A percentile compares a stretch with the other conserved stretches of the same genome.
Evolutionary conservation across 202 grass and related monocot genomes (phyloP).

Genomic region (Saccharum hybrid): DNA sequence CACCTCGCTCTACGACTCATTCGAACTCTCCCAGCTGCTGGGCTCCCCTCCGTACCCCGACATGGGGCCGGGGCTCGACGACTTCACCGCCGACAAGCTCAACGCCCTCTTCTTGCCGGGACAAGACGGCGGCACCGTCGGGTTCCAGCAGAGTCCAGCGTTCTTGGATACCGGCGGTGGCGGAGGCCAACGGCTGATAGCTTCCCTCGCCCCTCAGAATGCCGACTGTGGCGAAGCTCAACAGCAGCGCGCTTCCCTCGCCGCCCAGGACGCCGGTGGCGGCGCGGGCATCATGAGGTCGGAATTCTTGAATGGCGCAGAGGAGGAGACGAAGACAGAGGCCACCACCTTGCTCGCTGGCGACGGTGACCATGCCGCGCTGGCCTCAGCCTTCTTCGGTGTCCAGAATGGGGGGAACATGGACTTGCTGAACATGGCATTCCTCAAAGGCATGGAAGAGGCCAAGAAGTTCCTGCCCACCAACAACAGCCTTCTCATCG

Average conservation of each 20-base stretch:
- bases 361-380: not conserved
- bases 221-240: not conserved
- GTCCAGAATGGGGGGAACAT: not conserved
- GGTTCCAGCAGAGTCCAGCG: not conserved
- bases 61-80: not conserved
- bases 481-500: conserved; percentile 32
- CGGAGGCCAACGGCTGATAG: not conserved
- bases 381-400: conserved; percentile 39
- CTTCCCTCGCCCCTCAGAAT: too few species aligned
- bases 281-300: not conserved
- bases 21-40: conserved; percentile 45
- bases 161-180: not conserved
- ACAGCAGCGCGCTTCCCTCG: not conserved
- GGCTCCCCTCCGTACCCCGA: conserved; percentile 25
- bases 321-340: not conserved
- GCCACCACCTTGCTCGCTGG: not conserved
- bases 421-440: conserved; percentile 48
- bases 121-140: not conserved
- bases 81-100: not conserved
- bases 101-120: not conserved
- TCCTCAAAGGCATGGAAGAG: conserved; percentile 63
- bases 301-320: not conserved
- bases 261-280: not conserved
- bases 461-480: conserved; percentile 60
- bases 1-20: not conserved